Evolutionary conservation across 768 basidiomycete species (phyloP), one percentile per base, ranked within the genome.

Genomic region (Phallus indusiatus): DNA sequence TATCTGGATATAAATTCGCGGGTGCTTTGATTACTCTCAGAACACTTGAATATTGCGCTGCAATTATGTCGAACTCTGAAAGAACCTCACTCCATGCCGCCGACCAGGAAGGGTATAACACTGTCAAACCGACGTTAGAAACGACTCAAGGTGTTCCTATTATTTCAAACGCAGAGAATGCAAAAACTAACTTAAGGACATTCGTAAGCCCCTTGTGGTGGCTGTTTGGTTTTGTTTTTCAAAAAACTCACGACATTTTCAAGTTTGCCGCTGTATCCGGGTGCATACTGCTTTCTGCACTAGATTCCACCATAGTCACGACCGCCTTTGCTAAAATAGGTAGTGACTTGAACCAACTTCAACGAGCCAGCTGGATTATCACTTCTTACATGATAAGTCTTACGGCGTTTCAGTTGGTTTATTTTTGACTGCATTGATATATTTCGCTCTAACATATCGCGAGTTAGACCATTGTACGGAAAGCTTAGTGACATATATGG

Each of bases 331-430:
- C 80, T 10, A 70, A 77, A 0, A 82, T 82, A 57, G 81, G 81
- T 1, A 72, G 77, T 64, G 82, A 84, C 62, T 69, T 85, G 5
- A 76, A 83, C 6, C 76, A 82, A 65, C 74, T 85, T 3, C 81
- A 84, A 61, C 83, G 79, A 58, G 82, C 82, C 0, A 83, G 82
- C 62, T 85, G 83, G 83, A 81, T 85, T 28, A 79, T 82, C 3
- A 84, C 83, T 0, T 78, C 79, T 0, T 84, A 84, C 64, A 75
- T 85, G 71, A 66, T 85, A 56, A 81, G 82, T 0, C 69, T 80
- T 42, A 80, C 83, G 0, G 81, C 78, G 60, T 81, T 84, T 61
- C 83, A 84, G 83, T 84, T 20, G 47, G 42, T 56, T 24, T 20
- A 16, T 24, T 49, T 54, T 22, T 46, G 37, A 16, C 11, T 56